These are phyloP conservation scores for Cylindrodendrum hubeiense DNA, from an alignment of 2,329 filamentous ascomycete species.

Conservation along the genomic window DNA sequence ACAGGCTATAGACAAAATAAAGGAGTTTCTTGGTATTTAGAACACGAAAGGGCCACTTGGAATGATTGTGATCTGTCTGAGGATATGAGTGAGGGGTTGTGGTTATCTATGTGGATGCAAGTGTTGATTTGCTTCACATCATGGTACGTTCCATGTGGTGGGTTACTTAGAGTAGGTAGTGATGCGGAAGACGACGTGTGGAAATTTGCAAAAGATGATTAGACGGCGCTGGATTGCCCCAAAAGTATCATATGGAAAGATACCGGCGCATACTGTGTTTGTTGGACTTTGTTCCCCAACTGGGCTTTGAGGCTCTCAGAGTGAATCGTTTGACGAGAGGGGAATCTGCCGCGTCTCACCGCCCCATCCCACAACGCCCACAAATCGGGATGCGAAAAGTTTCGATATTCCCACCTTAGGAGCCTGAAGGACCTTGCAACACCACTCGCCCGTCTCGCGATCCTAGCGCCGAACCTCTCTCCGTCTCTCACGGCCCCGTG, in stretches of 20 bases:
- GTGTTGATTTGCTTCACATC: background rate
- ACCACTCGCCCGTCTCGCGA: constrained; percentile 43
- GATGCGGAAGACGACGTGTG: background rate
- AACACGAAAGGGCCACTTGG: background rate
- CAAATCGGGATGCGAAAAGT: constrained; percentile 58
- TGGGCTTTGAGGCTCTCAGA: constrained; percentile 6
- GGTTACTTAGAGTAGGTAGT: background rate
- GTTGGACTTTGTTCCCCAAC: background rate
- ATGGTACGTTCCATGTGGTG: background rate
- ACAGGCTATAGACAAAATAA: constrained; percentile 25
- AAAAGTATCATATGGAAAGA: background rate
- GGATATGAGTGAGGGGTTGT: background rate
- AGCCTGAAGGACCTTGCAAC: constrained; percentile 44
- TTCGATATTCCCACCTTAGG: constrained; percentile 56
- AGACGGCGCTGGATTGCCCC: background rate
- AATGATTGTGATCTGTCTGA: background rate
- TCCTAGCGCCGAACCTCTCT: constrained; percentile 42
- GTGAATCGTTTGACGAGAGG: constrained; percentile 10
- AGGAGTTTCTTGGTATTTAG: constrained; percentile 14
- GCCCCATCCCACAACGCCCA: constrained; percentile 59
- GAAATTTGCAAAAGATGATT: background rate
- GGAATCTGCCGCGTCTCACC: constrained; percentile 54
- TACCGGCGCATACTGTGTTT: background rate
- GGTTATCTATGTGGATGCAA: background rate
- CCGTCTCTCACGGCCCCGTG: constrained; percentile 39